phyloP scores from a whole-genome alignment of 345 rosid genomes.

The Adansonia digitata region DNA sequence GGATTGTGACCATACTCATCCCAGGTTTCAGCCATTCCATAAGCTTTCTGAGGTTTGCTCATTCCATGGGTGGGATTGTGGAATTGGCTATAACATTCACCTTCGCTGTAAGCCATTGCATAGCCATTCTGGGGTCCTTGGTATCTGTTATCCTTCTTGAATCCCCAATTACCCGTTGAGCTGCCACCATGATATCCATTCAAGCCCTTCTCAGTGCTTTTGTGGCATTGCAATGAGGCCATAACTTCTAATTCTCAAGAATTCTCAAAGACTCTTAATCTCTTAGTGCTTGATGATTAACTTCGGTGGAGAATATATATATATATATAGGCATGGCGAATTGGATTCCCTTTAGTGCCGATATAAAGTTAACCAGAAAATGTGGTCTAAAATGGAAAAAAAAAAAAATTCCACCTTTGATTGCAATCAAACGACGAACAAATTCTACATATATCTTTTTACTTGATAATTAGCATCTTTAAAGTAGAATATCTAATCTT shows the following conservation, averaged over 20 bases:
- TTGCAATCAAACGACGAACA: neutral
- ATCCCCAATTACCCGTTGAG: conserved; percentile 5
- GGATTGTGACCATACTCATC: neutral
- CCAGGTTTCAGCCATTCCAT: neutral
- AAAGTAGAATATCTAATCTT: neutral
- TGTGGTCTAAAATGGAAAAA: neutral
- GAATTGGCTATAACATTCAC: neutral
- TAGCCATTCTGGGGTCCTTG: conserved; percentile 5
- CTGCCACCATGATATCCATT: neutral
- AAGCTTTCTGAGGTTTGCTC: neutral
- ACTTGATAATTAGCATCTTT: neutral
- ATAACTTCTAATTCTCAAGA: conserved; percentile 5
- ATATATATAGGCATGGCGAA: neutral
- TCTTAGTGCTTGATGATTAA: neutral
- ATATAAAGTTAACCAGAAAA: neutral
- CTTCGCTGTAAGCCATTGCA: neutral
- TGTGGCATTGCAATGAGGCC: conserved; percentile 16
- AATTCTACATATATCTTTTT: neutral
- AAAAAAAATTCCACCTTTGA: neutral
- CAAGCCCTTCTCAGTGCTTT: conserved; percentile 4
- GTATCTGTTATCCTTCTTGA: neutral
- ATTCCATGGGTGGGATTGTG: neutral
- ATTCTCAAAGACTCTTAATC: neutral
- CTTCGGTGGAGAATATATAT: neutral
- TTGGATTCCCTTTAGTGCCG: neutral